Evolutionary conservation across 305 asterid genomes (phyloP), one percentile per base, ranked within the genome.

Genomic region (Withania somnifera): DNA sequence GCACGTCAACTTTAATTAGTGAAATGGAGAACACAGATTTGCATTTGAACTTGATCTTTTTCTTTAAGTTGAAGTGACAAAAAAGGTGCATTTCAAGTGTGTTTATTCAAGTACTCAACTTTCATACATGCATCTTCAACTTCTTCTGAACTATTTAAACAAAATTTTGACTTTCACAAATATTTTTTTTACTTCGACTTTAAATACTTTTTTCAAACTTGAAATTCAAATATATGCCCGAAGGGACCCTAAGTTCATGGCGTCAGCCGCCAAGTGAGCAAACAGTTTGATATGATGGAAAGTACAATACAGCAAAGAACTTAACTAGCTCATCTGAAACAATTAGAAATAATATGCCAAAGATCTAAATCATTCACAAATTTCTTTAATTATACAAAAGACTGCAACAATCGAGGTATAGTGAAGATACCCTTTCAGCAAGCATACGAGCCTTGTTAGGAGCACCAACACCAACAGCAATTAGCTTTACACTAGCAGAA

Each of bases 381-480:
- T 57, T 57, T 22, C n/a, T 57, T 57, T 4, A 57, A 57, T 7
- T 57, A 10, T 2, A 73, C 26, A 10, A 47, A 2, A 24, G 58
- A 42, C n/a, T 45, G 11, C 22, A 50, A 81, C 36, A 68, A 1
- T 17, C 61, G 24, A 0, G 9, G 28, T 75, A 26, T 64, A 77
- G 77, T 13, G 15, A 86, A 60, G 50, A 67, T 91, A 93, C 98
- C 88, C 97, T 88, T 84, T 91, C 93, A 78, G 95, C 95, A 80
- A 95, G 93, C 81, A 95, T 86, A 75, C 88, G 94, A 78, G 97
- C 98, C 87, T 91, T 93, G 64, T 86, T 89, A 20, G 98, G 98
- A 77, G 98, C 84, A 80, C 98, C 98, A 83, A 95, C 92, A 56
- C 98, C 98, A 79, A 95, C 90, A 40, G 97, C 97, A 73, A 95